Evolutionary conservation across 768 basidiomycete species (phyloP).

Genomic region (Steccherinum ochraceum): DNA sequence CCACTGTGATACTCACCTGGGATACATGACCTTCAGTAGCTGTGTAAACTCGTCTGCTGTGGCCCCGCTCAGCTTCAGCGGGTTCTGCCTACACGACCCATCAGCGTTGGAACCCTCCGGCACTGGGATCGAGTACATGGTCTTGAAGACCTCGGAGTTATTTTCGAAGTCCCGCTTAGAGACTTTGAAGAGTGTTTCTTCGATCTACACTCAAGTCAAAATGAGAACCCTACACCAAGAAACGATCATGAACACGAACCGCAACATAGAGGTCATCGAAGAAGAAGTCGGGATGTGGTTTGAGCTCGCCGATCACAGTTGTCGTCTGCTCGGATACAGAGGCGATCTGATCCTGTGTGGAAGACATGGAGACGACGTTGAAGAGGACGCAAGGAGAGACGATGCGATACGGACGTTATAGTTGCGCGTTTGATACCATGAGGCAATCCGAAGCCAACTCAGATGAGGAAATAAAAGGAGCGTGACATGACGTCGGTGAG

Average conservation of each 20-base stretch:
- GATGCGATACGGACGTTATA: too few species aligned
- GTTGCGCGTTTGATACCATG: too few species aligned
- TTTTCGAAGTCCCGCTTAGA: neutral
- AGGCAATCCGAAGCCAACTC: too few species aligned
- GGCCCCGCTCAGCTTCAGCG: neutral
- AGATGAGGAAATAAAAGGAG: too few species aligned
- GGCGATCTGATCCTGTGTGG: too few species aligned
- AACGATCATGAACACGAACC: neutral
- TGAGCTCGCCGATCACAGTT: too few species aligned
- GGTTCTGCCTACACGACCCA: neutral
- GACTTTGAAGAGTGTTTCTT: neutral
- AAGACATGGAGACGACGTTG: too few species aligned
- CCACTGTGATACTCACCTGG: neutral
- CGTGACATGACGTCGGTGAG: too few species aligned
- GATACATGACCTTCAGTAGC: neutral
- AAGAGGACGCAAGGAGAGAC: too few species aligned
- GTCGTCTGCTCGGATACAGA: too few species aligned
- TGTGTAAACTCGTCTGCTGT: neutral
- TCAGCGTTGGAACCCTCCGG: neutral
- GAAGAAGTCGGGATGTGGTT: neutral
- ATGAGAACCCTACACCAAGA: neutral
- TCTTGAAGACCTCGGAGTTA: neutral
- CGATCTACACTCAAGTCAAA: neutral
- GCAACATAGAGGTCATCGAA: neutral
- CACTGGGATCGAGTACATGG: neutral